These are phyloP conservation scores for Talaromyces sp. DNA, from an alignment of 2,329 filamentous ascomycete genomes.

Conservation along the genomic window DNA sequence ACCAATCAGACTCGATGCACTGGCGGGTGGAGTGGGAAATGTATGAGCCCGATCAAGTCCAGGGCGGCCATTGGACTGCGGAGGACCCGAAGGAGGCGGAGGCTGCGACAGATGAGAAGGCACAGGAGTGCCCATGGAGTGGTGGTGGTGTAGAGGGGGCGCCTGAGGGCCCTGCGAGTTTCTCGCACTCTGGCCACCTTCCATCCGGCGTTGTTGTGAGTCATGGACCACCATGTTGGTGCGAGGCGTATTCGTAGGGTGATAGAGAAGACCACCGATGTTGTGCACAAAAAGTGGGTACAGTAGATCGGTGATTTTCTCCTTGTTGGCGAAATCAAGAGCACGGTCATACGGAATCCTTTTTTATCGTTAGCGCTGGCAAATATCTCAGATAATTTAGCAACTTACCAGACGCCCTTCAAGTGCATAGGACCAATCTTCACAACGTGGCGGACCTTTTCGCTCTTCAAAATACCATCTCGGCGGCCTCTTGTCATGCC, in stretches of 20 bases:
- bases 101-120: conserved; percentile 62
- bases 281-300: conserved; percentile 98
- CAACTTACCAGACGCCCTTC: conserved; percentile 87
- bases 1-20: conserved; percentile 77
- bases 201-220: conserved; percentile 69
- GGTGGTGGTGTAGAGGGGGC: conserved; percentile 58
- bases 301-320: conserved; percentile 93
- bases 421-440: conserved; percentile 99
- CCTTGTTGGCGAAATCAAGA: conserved; percentile 98
- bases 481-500: conserved; percentile 95
- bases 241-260: conserved; percentile 74
- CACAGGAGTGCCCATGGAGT: conserved; percentile 60
- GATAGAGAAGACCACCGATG: conserved; percentile 88
- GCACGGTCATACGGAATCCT: conserved; percentile 98
- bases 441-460: conserved; percentile 93
- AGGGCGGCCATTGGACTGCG: conserved; percentile 59
- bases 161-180: conserved; percentile 62
- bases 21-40: conserved; percentile 90
- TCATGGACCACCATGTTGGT: conserved; percentile 85
- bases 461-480: conserved; percentile 95
- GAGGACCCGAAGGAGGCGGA: conserved; percentile 58
- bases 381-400: not conserved
- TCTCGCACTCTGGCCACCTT: conserved; percentile 53
- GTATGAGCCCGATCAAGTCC: conserved; percentile 80
- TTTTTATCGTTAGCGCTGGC: conserved; percentile 35